Percentiles rank a stretch among this genome's conserved stretches.
These are phyloP conservation scores for Conticribra guillardii DNA, from an alignment of 108 stramenopile genomes.

Conservation along the genomic window DNA sequence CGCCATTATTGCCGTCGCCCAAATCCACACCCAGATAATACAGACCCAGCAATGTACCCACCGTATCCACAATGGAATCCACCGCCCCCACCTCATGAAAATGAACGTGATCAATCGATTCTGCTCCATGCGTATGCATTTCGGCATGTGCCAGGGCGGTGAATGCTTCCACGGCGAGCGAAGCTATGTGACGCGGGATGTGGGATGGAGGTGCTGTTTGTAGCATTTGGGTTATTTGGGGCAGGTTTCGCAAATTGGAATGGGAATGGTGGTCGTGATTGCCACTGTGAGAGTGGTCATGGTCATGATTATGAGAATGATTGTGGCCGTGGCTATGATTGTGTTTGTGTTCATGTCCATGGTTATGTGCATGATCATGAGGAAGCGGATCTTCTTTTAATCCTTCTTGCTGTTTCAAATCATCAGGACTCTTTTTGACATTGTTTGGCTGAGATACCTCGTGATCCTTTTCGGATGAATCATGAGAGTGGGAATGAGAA, in stretches of 20 bases:
- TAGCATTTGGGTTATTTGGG: conserved; percentile 79
- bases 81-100: conserved; percentile 96
- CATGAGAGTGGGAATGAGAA: background rate
- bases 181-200: conserved; percentile 73
- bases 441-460: background rate
- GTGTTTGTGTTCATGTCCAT: conserved; percentile 37
- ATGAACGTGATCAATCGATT: conserved; percentile 76
- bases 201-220: conserved; percentile 44
- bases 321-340: conserved; percentile 32
- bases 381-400: background rate
- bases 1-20: conserved; percentile 16
- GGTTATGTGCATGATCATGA: conserved; percentile 39
- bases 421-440: no score
- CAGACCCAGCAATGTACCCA: conserved; percentile 86
- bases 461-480: conserved; percentile 11
- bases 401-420: background rate
- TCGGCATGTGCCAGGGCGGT: conserved; percentile 88
- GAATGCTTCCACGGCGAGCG: conserved; percentile 76
- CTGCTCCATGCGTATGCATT: conserved; percentile 83
- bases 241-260: conserved; percentile 81
- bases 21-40: conserved; percentile 69
- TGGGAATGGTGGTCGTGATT: conserved; percentile 8
- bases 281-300: conserved; percentile 11
- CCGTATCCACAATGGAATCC: conserved; percentile 92
- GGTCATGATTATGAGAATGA: conserved; percentile 23